A percentile compares a stretch with the other conserved stretches of the same genome.
These are phyloP conservation scores for Solanum infundibuliforme DNA, from an alignment of 257 asterid genomes.

Conservation along the genomic window DNA sequence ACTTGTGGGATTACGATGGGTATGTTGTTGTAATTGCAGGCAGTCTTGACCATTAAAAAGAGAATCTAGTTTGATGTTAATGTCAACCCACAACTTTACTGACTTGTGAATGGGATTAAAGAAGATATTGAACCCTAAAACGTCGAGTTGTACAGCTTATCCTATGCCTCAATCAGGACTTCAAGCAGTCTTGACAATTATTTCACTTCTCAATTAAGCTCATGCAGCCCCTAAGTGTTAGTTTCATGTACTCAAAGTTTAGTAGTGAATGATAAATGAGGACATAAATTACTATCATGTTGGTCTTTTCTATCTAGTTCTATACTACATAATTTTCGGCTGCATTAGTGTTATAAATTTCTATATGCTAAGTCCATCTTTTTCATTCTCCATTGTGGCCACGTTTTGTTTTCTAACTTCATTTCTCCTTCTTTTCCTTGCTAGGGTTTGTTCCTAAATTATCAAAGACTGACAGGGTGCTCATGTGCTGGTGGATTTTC, in stretches of 20 bases:
- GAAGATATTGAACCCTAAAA: background rate
- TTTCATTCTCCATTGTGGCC: background rate
- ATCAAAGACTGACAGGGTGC: slow-evolving; percentile 59
- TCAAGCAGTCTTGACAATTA: background rate
- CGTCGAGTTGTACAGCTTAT: background rate
- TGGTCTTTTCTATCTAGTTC: background rate
- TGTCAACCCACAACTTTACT: background rate
- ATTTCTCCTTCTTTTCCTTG: background rate
- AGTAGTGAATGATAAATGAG: background rate
- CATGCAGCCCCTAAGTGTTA: background rate
- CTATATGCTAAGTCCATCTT: background rate
- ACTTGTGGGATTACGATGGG: background rate
- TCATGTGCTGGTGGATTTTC: slow-evolving; percentile 98
- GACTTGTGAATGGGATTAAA: background rate
- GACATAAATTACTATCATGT: background rate
- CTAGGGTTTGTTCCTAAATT: slow-evolving; percentile 50
- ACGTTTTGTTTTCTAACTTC: background rate
- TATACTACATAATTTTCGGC: background rate
- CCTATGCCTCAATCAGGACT: background rate
- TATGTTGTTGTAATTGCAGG: background rate
- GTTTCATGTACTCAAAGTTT: background rate
- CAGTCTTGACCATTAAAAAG: background rate
- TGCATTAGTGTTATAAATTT: background rate
- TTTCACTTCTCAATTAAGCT: background rate
- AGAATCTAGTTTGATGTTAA: background rate